Evolutionary conservation across 1,284 basidiomycete genomes (phyloP), one percentile per base, ranked within the genome.

Genomic region (Papiliotrema fonsecae): DNA sequence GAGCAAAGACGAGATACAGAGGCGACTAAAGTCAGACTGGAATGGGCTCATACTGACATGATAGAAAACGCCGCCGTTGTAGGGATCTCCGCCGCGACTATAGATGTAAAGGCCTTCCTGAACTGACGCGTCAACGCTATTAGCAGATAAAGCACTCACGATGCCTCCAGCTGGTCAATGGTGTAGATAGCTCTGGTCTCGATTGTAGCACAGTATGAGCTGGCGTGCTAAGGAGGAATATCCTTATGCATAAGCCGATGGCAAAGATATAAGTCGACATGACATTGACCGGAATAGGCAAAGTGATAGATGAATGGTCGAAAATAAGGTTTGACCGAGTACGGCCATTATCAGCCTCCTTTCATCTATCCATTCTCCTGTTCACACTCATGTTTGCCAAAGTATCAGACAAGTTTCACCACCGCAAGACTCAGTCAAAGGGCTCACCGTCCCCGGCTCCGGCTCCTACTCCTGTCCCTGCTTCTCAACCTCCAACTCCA

Each of bases 61-160:
- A 64, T 86, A 80, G 65, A 92, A 89, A 11, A 83, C 75, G 2
- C 88, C 87, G 40, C 88, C 88, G 49, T 83, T 79, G 63, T 96
- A 96, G 24, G 91, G 90, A 64, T 93, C 82, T 26, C 87, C 75
- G 4, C 81, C 82, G 70, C 85, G 77, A 30, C 78, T 73, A 57
- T 83, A 83, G 13, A 94, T 78, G 69, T 84, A 89, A 9, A 91
- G 78, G 2, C 91, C 90, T 72, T 96, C 92, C 62, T 83, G 82
- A 51, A 96, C 91, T 94, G 56, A 44, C 38, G 24, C 10, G 48
- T 31, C 43, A 35, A 14, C 21, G 22, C 13, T 31, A 11, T 14
- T 32, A n/a, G 19, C 7, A n/a, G 18, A 19, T 26, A 39, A 1
- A 22, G 4, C 0, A 62, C 71, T 50, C 28, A 73, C 73, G 50